Evolutionary conservation across 192 early-diverging fungal species (phyloP), one percentile per base, ranked within the genome.

Genomic region (Podila horticola): DNA sequence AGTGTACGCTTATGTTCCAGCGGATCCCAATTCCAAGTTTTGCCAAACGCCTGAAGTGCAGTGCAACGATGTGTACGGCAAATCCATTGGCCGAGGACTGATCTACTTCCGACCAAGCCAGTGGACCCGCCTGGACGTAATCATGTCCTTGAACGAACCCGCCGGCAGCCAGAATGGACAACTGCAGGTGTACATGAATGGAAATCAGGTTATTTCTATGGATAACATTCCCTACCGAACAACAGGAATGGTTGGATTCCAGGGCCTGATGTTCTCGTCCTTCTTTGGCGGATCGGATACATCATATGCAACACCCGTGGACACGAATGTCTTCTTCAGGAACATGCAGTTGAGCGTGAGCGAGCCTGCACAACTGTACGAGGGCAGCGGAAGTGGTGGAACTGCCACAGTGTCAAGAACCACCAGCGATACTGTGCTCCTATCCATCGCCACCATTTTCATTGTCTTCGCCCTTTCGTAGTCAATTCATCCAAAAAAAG

Each of bases 271-370:
- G 72, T 89, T 89, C 58, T 87, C 84, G 4, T 84, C 87, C 5
- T 89, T 89, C 74, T 89, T 86, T 75, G 87, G 87, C 61, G 87
- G 87, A 17, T 74, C 75, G 13, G 67, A 72, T 20, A 28, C 77
- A 8, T 45, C 62, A 2, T 89, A 83, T 64, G 85, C 85, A 1
- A 71, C 84, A 2, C 77, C 83, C 15, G 31, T 64, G 0, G 76
- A 83, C 49, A 85, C 82, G 0, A 29, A 76, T 13, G 81, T 82
- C 5, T 87, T 82, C 36, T 89, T 89, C 52, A 85, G 79, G 50
- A 84, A 86, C 45, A 41, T 87, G 50, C 75, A 81, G n/a, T 66
- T 81, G 29, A 83, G 79, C 51, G 82, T 85, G 8, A 86, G 87
- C 11, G 38, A 77, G 48, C 76, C 76, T n/a, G 81, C 84, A 8